These are phyloP conservation scores for Apiosordaria backusii DNA, from an alignment of 495 filamentous ascomycete species.

Conservation along the genomic window DNA sequence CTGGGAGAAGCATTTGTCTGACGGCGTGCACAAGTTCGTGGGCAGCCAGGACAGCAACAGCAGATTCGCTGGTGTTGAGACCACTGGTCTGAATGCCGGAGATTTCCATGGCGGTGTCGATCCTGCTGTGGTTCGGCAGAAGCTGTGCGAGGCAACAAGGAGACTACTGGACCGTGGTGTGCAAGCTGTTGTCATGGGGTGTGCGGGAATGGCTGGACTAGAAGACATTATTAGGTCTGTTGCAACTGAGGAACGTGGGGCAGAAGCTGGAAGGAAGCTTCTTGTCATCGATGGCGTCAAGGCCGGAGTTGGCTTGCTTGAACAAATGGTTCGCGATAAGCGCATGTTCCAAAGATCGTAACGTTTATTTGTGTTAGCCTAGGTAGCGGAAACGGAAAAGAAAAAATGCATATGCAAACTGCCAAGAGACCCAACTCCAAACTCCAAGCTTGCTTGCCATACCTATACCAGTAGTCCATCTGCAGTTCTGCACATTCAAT, in stretches of 20 bases:
- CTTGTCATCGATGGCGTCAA: constrained; percentile 81
- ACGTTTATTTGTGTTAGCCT: neutral
- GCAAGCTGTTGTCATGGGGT: constrained; percentile 68
- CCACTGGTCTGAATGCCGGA: constrained; percentile 75
- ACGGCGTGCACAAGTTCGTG: constrained; percentile 57
- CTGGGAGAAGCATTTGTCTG: constrained; percentile 70
- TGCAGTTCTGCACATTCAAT: neutral
- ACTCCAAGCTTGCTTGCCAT: constrained; percentile 5
- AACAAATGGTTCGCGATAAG: constrained; percentile 48
- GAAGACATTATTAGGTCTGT: constrained; percentile 72
- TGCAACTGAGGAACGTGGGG: constrained; percentile 60
- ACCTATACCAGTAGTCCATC: neutral
- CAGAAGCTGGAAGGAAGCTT: constrained; percentile 55
- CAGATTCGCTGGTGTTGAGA: constrained; percentile 74
- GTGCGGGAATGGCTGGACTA: constrained; percentile 91
- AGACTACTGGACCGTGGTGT: constrained; percentile 58
- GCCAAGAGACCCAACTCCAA: constrained; percentile 5
- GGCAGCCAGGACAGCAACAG: constrained; percentile 33
- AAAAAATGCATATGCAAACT: constrained; percentile 11
- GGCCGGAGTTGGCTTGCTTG: constrained; percentile 69
- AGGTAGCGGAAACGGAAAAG: neutral
- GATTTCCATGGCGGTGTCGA: constrained; percentile 70
- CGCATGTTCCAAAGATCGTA: constrained; percentile 30
- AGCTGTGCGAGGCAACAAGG: constrained; percentile 66
- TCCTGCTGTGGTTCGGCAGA: constrained; percentile 57